Evolutionary conservation across 768 basidiomycete species (phyloP).

Genomic region (Kwoniella botswanensis): DNA sequence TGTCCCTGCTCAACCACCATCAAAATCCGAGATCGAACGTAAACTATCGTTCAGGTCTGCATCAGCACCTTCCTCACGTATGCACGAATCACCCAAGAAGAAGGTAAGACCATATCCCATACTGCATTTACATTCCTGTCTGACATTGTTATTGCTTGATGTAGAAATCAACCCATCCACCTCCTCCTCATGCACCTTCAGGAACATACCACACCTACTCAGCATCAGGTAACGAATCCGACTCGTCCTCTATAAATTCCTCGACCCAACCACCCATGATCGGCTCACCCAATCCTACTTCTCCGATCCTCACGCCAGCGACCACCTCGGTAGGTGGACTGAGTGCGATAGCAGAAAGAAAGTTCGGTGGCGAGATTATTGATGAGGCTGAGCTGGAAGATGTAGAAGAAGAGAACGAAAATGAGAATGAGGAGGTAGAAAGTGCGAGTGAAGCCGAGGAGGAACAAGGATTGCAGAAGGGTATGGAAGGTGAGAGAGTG

Average conservation of each 20-base stretch:
- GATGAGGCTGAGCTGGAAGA: conserved; percentile 47
- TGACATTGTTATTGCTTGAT: background rate
- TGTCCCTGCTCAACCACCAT: conserved; percentile 44
- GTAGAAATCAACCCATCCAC: conserved; percentile 20
- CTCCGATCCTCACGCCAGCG: conserved; percentile 30
- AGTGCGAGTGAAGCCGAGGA: conserved; percentile 44
- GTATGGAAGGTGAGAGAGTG: conserved; percentile 62
- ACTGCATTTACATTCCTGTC: too few relatives aligned
- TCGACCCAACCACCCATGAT: conserved; percentile 27
- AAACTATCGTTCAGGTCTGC: conserved; percentile 53
- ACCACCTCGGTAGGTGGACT: conserved; percentile 32
- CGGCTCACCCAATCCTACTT: conserved; percentile 32
- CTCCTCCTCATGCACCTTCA: conserved; percentile 20
- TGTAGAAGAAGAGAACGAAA: conserved; percentile 60
- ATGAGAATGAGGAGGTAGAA: conserved; percentile 41
- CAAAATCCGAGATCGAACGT: conserved; percentile 50
- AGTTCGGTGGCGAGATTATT: conserved; percentile 28
- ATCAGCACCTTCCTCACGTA: conserved; percentile 10
- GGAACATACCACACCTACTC: conserved; percentile 3
- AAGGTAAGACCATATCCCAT: too few relatives aligned
- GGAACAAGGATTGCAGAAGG: conserved; percentile 45
- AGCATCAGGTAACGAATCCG: conserved; percentile 51
- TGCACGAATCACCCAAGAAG: conserved; percentile 42
- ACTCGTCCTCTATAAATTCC: conserved; percentile 48
- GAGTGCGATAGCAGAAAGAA: conserved; percentile 41